Conservation (phyloP, 140 eudicot genomes). For the Ambrosia hybrid region DNA sequence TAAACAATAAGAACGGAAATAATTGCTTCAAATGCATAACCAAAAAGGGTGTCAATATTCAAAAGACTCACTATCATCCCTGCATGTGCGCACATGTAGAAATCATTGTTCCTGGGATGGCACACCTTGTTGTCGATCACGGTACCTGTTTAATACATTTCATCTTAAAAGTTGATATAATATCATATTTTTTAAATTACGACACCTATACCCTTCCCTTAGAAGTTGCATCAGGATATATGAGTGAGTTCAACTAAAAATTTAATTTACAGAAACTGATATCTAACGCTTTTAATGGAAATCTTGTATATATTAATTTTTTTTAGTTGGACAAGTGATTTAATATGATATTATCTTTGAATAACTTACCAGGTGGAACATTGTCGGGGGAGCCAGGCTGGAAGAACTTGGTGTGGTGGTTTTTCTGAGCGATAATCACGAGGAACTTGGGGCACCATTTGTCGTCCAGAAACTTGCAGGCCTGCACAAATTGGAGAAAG, state of each 20-base stretch:
- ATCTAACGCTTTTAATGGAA: neutral
- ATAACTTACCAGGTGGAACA: slow-evolving; percentile 70
- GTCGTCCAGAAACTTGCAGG: slow-evolving; percentile 84
- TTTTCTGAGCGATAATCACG: slow-evolving; percentile 80
- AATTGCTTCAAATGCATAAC: neutral
- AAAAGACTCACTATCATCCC: slow-evolving; percentile 66
- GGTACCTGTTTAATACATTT: slow-evolving; percentile 54
- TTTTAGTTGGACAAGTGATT: neutral
- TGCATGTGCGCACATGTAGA: slow-evolving; percentile 86
- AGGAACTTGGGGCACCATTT: slow-evolving; percentile 78
- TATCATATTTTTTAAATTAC: neutral
- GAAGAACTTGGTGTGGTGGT: slow-evolving; percentile 93
- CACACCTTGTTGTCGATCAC: slow-evolving; percentile 78
- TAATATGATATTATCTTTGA: neutral
- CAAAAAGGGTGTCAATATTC: neutral
- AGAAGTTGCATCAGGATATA: no score
- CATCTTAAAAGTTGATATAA: neutral
- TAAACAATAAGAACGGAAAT: neutral
- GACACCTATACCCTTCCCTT: no score
- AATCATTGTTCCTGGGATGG: slow-evolving; percentile 78
- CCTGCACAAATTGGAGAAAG: slow-evolving; percentile 39
- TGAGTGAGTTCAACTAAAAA: no score
- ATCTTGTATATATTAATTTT: no score
- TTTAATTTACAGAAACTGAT: no score
- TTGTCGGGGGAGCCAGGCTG: slow-evolving; percentile 73